Evolutionary conservation across 83 land plant genomes (phyloP), one percentile per base, ranked within the genome.

Genomic region (Picea engelmannii): DNA sequence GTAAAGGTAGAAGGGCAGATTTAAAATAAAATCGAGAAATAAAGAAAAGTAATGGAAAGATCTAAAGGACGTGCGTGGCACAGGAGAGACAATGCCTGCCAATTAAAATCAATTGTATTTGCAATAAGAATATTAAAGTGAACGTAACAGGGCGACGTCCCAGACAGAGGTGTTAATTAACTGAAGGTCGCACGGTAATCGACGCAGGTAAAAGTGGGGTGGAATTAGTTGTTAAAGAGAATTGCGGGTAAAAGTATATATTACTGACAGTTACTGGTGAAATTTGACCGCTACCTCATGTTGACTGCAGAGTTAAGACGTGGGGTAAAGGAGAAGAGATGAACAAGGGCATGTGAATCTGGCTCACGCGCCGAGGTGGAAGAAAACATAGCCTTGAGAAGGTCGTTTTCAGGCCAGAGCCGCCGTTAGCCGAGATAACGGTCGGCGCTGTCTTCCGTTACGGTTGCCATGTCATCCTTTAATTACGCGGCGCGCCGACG

Each of bases 341-440:
- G 58, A 52, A 67, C 20, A 13, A 16, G 24, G 5, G 71, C 71
- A 42, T 71, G 76, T 40, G 49, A 71, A 0, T 11, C 23, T 38
- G 76, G 76, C 76, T 71, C 76, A 38, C 24, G 20, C 76, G 76
- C 44, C 52, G 76, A 71, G 47, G 75, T 40, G 35, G 20, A 18
- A 12, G 16, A 31, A 69, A 13, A 31, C 16, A 1, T 4, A 38
- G 6, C 9, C 10, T 0, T 31, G 16, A 67, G 35, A 11, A 42
- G 18, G 73, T 52, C 58, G 58, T 52, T 52, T 52, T 52, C 58
- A 11, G 3, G 42, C 17, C 2, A 13, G 44, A 31, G 38, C 25
- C 73, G 6, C 73, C 73, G 44, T 35, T 15, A 31, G 13, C 44
- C 20, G 6, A 25, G 31, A 4, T 12, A 13, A 13, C 35, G 4